Evolutionary conservation across 2,329 filamentous ascomycete genomes (phyloP), one percentile per base, ranked within the genome.

Genomic region (Fusarium begoniae): DNA sequence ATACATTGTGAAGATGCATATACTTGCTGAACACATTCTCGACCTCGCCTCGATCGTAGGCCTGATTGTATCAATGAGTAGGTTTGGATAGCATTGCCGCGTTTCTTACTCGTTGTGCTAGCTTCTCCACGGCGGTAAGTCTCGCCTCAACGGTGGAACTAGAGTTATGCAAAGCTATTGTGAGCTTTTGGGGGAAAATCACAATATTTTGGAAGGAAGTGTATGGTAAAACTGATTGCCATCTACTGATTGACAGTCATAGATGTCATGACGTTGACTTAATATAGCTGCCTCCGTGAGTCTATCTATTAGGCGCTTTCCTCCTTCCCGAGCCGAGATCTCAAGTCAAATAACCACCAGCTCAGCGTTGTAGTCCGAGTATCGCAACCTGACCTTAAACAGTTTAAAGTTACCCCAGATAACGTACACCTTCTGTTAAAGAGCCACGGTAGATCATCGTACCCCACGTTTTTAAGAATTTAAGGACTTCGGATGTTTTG

Each of bases 81-180:
- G 0, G 3, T 18, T 18, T 2, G 11, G 8, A 18, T 8, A 14
- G 2, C 0, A 2, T 10, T 10, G 2, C 3, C 0, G 8, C 2
- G 0, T 18, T 3, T 2, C 40, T 35, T 35, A 47, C 55, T 8
- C 55, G 40, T 5, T 57, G 40, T 26, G 55, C 55, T 5, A 57
- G 14, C 40, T n/a, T 57, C n/a, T 47, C 55, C 2, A 32, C 55
- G 2, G 40, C 40, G 0, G 32, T 10, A 22, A 57, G 40, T n/a
- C 55, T 47, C 3, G 30, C 30, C n/a, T 47, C 55, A 2, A n/a
- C 0, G 2, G 40, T 15, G 8, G 30, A 17, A 22, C 20, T 12
- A 22, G 40, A 57, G 4, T 26, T 3, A 5, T n/a, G 4, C 2
- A 10, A 57, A 17, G 26, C 14, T 40, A 57, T 57, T 11, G 0